Evolutionary conservation across 2,329 filamentous ascomycete species (phyloP), one percentile per base, ranked within the genome.

Genomic region (Penicillium sp.): DNA sequence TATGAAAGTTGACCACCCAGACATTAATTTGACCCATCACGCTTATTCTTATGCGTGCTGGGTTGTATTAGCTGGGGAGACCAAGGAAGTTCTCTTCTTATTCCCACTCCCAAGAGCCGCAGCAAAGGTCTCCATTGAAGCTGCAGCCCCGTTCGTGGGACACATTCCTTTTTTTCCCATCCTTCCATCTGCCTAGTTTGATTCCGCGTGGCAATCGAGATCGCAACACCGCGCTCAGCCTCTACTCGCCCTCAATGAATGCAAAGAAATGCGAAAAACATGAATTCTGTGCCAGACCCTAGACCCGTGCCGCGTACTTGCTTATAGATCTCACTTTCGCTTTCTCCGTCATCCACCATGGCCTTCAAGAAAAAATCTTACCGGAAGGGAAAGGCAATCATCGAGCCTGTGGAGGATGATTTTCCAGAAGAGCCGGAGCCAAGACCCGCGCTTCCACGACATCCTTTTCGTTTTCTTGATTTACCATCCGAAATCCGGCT

Each of bases 51-150:
- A 70, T 76, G 74, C 71, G 70, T 73, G 71, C 64, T 63, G 74
- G 71, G 79, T 80, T 83, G 80, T 69, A 73, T 67, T 71, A 70
- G 64, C 67, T 71, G 70, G 72, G 71, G 58, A 74, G 70, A 74
- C 60, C 43, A 61, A 69, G 45, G 62, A 61, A 58, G 57, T 44
- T 48, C 41, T 52, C 55, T 59, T 63, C 59, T 54, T 45, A 34
- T 67, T 27, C 71, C 65, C 66, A 64, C 66, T 57, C 61, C 67
- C 68, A 74, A 74, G 71, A 74, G 70, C 70, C 60, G 63, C 69
- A 64, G 67, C 65, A 56, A 60, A 73, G 69, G 62, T 50, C 50
- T 58, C 62, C 60, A 50, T 55, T 74, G 70, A 71, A 53, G 64
- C 60, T 69, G 64, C 58, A 62, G 70, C 70, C 64, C 71, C 71